Percentiles rank a stretch among this genome's conserved stretches.
Conservation (phyloP, 331 rosid genomes). For the Erythrophleum ivorense region DNA sequence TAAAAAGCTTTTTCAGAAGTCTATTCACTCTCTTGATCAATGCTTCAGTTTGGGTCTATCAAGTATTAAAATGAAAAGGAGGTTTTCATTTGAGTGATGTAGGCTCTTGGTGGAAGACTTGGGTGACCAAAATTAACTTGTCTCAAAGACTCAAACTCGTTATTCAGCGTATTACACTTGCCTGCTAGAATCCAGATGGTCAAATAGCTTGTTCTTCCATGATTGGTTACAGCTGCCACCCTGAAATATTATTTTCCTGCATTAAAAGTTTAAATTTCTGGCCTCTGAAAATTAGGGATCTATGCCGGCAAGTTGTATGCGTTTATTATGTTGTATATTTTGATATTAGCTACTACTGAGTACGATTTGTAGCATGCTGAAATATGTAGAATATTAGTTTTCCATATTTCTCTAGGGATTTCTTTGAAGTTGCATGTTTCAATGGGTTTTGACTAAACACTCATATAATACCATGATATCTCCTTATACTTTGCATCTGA, state of each 20-base stretch:
- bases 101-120: neutral
- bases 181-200: neutral
- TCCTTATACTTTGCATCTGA: neutral
- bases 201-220: neutral
- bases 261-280: neutral
- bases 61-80: constrained; percentile 10
- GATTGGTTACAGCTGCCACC: neutral
- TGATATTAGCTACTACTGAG: neutral
- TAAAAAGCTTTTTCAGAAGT: constrained; percentile 5
- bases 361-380: neutral
- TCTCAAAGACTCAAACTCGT: neutral
- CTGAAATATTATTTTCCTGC: neutral
- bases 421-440: constrained; percentile 1
- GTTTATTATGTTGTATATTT: neutral
- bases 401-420: neutral
- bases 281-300: neutral
- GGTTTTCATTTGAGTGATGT: constrained; percentile 8
- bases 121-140: neutral
- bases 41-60: constrained; percentile 26
- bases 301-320: neutral
- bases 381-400: neutral
- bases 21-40: constrained; percentile 6
- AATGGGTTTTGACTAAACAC: neutral
- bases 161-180: neutral
- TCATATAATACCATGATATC: neutral